Evolutionary conservation across 768 basidiomycete species (phyloP).

Genomic region (Naganishia vishniacii): DNA sequence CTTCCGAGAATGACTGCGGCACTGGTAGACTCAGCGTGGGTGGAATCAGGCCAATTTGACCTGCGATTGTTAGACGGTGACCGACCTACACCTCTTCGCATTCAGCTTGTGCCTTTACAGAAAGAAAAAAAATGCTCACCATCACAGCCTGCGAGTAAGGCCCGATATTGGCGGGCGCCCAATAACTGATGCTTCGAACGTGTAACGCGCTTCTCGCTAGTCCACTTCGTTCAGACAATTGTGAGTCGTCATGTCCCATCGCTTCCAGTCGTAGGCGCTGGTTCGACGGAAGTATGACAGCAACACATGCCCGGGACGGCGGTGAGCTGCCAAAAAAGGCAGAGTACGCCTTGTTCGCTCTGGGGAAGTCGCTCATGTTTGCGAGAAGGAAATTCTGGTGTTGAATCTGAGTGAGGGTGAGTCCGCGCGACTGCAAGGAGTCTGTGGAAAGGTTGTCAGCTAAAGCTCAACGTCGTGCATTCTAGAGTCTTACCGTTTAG

Average conservation of each 20-base stretch:
- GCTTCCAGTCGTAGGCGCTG: constrained; percentile 64
- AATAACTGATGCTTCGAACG: constrained; percentile 92
- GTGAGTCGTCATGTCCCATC: constrained; percentile 58
- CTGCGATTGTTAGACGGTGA: constrained; percentile 78
- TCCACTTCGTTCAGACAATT: constrained; percentile 18
- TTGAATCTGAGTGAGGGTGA: constrained; percentile 59
- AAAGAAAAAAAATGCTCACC: constrained; percentile 53
- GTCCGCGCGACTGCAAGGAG: constrained; percentile 53
- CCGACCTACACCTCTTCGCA: constrained; percentile 55
- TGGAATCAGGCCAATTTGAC: constrained; percentile 89
- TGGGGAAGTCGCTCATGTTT: constrained; percentile 71
- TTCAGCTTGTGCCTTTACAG: not conserved
- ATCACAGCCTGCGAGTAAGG: constrained; percentile 91
- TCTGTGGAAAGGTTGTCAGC: constrained; percentile 40
- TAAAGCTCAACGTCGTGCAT: not conserved
- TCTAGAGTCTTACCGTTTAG: constrained; percentile 56
- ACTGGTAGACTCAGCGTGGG: constrained; percentile 63
- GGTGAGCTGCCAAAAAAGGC: constrained; percentile 84
- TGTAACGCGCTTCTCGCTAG: constrained; percentile 66
- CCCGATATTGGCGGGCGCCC: constrained; percentile 98
- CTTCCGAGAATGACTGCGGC: constrained; percentile 52
- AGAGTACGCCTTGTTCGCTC: constrained; percentile 71
- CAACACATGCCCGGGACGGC: constrained; percentile 90
- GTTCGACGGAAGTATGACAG: constrained; percentile 59
- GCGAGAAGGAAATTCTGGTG: constrained; percentile 75